Percentiles rank a stretch among this genome's conserved stretches.
Conservation (phyloP, 1,139 yeast genomes). For the Pichia sp. region DNA sequence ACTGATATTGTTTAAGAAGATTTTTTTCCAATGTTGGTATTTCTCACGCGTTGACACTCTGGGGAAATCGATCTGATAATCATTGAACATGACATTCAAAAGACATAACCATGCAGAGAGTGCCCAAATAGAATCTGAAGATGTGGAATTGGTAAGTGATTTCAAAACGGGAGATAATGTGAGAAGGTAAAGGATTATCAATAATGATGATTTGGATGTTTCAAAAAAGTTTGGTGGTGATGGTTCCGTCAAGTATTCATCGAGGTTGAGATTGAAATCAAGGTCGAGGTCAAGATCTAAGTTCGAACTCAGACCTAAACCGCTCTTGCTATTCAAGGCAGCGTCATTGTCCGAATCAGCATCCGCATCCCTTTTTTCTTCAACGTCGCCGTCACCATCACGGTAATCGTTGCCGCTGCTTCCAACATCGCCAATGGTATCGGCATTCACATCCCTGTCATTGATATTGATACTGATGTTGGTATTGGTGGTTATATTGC, state of each 20-base stretch:
- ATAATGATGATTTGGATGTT: constrained; percentile 52
- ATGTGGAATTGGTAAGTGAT: constrained; percentile 80
- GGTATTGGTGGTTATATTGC: constrained; percentile 1
- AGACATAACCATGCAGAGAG: constrained; percentile 71
- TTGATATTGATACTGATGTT: constrained; percentile 8
- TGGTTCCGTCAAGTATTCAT: constrained; percentile 22
- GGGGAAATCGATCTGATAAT: constrained; percentile 43
- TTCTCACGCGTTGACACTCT: constrained; percentile 19
- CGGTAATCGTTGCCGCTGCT: too few relatives aligned
- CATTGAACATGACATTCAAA: constrained; percentile 60
- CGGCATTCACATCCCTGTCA: not conserved
- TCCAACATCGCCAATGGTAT: not conserved
- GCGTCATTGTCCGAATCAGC: not conserved
- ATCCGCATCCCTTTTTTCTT: too few relatives aligned
- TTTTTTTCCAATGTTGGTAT: constrained; percentile 11
- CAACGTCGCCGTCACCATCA: too few relatives aligned
- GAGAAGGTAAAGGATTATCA: constrained; percentile 63
- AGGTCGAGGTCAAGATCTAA: too few relatives aligned
- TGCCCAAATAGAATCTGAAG: constrained; percentile 96
- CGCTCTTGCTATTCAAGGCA: too few relatives aligned
- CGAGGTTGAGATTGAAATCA: constrained; percentile 18
- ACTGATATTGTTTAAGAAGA: constrained; percentile 13
- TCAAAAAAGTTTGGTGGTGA: constrained; percentile 25
- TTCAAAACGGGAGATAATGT: constrained; percentile 85
- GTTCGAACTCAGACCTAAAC: too few relatives aligned